phyloP scores from a whole-genome alignment of 768 basidiomycete genomes.

The Termitomyces heimii region DNA sequence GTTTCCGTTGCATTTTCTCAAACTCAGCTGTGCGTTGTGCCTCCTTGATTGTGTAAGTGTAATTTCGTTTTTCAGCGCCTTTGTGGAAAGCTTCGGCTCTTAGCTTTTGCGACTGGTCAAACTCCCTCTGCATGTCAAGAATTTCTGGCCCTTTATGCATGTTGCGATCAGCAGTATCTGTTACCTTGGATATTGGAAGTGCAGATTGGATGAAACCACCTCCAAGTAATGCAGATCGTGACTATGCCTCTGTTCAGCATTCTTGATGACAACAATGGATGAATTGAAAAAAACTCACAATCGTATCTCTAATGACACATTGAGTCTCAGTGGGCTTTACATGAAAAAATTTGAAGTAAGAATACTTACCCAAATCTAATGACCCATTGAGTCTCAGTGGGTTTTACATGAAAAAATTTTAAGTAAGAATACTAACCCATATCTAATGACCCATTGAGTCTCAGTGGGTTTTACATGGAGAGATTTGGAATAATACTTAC shows the following conservation, averaged over 20 bases:
- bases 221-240: background rate
- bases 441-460: too few relatives aligned
- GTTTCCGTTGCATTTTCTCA: background rate
- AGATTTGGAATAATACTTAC: too few relatives aligned
- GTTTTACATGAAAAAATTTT: too few relatives aligned
- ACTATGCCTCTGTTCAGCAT: background rate
- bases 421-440: too few relatives aligned
- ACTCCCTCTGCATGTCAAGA: background rate
- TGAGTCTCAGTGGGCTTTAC: background rate
- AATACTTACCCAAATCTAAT: too few relatives aligned
- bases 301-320: background rate
- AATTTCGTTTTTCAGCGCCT: background rate
- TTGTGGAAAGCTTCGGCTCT: slow-evolving; percentile 1
- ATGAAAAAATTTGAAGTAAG: background rate
- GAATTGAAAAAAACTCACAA: background rate
- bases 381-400: too few relatives aligned
- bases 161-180: background rate
- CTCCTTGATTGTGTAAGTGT: slow-evolving; percentile 3
- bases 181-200: background rate
- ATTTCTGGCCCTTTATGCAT: too few relatives aligned
- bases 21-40: background rate
- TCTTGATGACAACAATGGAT: background rate
- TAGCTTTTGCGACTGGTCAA: background rate
- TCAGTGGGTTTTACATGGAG: too few relatives aligned
- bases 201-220: background rate